Base-by-base conservation (phyloP, 2,329 filamentous ascomycete species). In the Pseudopyrenochaeta lycopersici region DNA sequence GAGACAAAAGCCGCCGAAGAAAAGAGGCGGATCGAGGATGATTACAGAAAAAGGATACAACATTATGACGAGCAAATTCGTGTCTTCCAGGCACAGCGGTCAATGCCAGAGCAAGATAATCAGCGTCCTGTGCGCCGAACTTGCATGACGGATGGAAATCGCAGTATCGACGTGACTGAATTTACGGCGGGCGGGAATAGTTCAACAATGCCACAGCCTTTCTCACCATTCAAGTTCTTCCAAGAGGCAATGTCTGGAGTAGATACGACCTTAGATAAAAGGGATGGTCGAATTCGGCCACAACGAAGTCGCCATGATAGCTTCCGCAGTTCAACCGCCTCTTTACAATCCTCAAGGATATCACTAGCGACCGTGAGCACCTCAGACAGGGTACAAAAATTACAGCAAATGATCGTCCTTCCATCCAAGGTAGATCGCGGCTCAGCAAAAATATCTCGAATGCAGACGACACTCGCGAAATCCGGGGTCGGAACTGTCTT, bases 101-200 rank as follows among this genome's bases (percentile, higher is more conserved):
- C 10, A 29, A n/a, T 17, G 3, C 39, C 10, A 14, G 35, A 53
- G 21, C 46, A 40, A 17, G 31, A 39, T 3, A 36, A 1, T 7
- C 41, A 46, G 7, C 39, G 3, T 10, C 35, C 52, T 4, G 29
- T 61, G 30, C 53, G 60, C 7, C 55, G 56, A 7, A 65, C 60
- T 12, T 49, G 42, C 15, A 53, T 65, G 3, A 33, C 45, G 2
- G 58, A 62, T 15, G 56, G 61, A 1, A 52, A 54, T 29, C 56
- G 58, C 4, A 60, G 45, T 27, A 51, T 67, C 15, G 65, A 68
- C 23, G 62, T 68, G 11, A 49, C 50, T 10, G 65, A 68, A 39
- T 68, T 54, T 32, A 44, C 46, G 12, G 52, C 46, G 7, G 48
- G 56, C 4, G 49, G 36, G 12, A 20, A 45, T 4, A 21, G 29